These are phyloP conservation scores for Cotoneaster glaucophyllus DNA, from an alignment of 306 rosid genomes.

Conservation along the genomic window DNA sequence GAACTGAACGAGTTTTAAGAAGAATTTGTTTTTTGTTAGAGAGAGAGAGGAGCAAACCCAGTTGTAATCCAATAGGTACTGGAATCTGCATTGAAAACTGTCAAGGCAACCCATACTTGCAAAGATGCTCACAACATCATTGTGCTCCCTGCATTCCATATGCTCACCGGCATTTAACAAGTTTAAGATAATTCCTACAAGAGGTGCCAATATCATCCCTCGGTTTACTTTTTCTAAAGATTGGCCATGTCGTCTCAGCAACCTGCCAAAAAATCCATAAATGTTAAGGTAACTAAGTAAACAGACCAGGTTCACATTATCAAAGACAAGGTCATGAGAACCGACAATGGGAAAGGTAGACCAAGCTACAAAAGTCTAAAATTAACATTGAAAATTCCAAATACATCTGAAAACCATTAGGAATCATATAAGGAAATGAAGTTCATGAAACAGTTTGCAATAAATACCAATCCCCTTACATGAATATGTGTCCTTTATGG, in stretches of 20 bases:
- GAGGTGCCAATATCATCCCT: constrained; percentile 94
- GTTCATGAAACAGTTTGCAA: background rate
- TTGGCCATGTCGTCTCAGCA: constrained; percentile 71
- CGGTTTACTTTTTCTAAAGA: constrained; percentile 75
- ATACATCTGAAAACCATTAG: background rate
- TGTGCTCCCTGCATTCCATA: constrained; percentile 46
- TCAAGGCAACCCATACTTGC: constrained; percentile 90
- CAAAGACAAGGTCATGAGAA: background rate
- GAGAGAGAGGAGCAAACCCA: constrained; percentile 58
- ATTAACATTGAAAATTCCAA: background rate
- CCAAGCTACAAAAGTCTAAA: background rate
- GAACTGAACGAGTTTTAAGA: background rate
- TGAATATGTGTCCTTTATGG: background rate
- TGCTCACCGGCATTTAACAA: constrained; percentile 64
- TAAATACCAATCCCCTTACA: background rate
- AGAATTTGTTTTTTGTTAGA: background rate
- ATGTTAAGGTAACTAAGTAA: background rate
- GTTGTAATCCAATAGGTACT: constrained; percentile 74
- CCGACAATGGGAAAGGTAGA: background rate
- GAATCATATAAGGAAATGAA: background rate
- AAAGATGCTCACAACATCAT: constrained; percentile 70
- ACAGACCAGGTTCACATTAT: background rate
- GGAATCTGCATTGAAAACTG: constrained; percentile 75
- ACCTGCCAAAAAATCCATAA: constrained; percentile 36
- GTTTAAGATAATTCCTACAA: constrained; percentile 79